Percentiles rank a stretch among this genome's conserved stretches.
Conservation (phyloP, 2,329 filamentous ascomycete genomes). For the Coniochaeta pulveracea region DNA sequence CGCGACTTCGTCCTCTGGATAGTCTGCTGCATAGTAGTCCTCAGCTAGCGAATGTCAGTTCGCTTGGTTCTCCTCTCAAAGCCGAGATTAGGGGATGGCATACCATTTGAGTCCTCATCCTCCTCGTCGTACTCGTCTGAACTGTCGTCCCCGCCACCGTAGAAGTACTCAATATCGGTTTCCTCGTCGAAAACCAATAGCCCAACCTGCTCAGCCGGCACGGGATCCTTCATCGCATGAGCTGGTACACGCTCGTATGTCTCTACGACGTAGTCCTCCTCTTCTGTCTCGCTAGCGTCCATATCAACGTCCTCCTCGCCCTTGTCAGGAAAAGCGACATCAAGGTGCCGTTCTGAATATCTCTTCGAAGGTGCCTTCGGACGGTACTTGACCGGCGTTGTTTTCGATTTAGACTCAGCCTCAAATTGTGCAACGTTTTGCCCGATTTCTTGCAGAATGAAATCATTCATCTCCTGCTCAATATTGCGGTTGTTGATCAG, state of each 20-base stretch:
- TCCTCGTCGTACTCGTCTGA: constrained; percentile 46
- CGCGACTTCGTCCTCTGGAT: constrained; percentile 68
- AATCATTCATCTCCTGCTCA: constrained; percentile 46
- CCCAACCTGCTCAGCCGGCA: constrained; percentile 39
- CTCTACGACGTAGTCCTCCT: constrained; percentile 51
- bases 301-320: constrained; percentile 21
- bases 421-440: constrained; percentile 37
- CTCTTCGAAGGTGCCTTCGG: constrained; percentile 44
- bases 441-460: constrained; percentile 46
- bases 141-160: constrained; percentile 48
- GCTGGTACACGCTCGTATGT: constrained; percentile 52
- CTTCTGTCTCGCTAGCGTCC: constrained; percentile 28
- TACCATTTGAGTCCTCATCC: constrained; percentile 57
- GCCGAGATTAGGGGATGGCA: constrained; percentile 8
- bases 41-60: constrained; percentile 42
- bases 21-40: constrained; percentile 69
- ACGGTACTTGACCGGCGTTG: constrained; percentile 27
- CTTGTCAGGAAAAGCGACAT: constrained; percentile 12
- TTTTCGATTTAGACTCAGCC: constrained; percentile 11
- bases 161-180: constrained; percentile 50
- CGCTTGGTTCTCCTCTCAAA: constrained; percentile 3
- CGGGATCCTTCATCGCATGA: constrained; percentile 32
- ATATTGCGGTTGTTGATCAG: constrained; percentile 32
- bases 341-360: constrained; percentile 44
- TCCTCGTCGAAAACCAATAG: constrained; percentile 45